Conservation (phyloP, 2,329 filamentous ascomycete genomes). For the Diplodia intermedia region DNA sequence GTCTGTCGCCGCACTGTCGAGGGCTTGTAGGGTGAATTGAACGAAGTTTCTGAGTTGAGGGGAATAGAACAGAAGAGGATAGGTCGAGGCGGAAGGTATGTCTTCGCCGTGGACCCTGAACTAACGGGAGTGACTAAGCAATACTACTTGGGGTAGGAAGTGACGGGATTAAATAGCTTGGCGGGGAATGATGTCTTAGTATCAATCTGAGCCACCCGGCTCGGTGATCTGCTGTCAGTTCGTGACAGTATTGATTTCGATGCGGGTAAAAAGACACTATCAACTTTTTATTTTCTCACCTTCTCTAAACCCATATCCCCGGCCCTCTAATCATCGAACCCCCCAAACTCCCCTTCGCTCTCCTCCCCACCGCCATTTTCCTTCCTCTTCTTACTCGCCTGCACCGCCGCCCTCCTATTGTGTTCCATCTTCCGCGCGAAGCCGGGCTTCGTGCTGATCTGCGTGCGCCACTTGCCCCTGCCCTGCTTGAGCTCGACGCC, state of each 20-base stretch:
- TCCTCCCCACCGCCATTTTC: slow-evolving; percentile 35
- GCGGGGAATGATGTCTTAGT: no score
- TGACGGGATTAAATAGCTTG: no score
- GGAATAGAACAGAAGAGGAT: no score
- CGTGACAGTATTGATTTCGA: neutral
- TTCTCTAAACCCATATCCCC: neutral
- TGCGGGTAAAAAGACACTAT: neutral
- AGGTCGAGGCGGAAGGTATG: no score
- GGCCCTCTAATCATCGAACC: slow-evolving; percentile 45
- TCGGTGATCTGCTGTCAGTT: no score
- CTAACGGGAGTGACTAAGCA: no score
- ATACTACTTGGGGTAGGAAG: no score
- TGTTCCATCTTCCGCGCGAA: slow-evolving; percentile 74
- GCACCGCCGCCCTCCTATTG: slow-evolving; percentile 63
- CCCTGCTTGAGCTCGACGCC: slow-evolving; percentile 46
- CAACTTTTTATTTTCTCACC: neutral
- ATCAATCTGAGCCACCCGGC: no score
- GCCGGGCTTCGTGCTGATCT: slow-evolving; percentile 84
- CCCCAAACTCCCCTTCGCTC: slow-evolving; percentile 50
- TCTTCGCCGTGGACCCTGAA: no score
- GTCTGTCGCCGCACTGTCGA: no score
- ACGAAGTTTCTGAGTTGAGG: no score
- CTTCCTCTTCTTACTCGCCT: slow-evolving; percentile 45
- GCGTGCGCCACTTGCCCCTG: slow-evolving; percentile 46
- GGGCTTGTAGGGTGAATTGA: no score